Evolutionary conservation across 306 rosid genomes (phyloP), one percentile per base, ranked within the genome.

Genomic region (Prunus mume): DNA sequence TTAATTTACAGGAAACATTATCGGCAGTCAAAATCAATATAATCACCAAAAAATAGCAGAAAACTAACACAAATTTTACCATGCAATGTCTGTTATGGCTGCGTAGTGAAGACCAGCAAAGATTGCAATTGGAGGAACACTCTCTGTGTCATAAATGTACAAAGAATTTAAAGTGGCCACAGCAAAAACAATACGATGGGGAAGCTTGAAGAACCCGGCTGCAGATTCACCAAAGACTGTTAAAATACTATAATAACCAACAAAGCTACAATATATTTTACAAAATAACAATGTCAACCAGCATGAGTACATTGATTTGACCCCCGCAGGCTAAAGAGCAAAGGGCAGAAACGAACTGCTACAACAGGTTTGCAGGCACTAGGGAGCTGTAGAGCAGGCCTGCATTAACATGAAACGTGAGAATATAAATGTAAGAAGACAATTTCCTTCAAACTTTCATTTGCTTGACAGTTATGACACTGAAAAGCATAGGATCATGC

Each of bases 331-430:
- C 77, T 88, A 45, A 95, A 95, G 55, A 69, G 57, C 64, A 88
- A 66, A 17, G 97, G 97, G 78, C 96, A 90, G 80, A 95, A 90
- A 45, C 97, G 89, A 71, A 92, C 96, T 67, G 91, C 97, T 66
- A 92, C 90, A 71, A 95, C 85, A 72, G 97, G 88, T 87, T 95
- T 92, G 82, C 79, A 86, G 79, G 96, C 93, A 82, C 96, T 71
- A 32, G 99, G 99, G 79, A 95, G 96, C 81, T 88, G 97, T 79
- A 92, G 65, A 68, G 97, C 91, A 75, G 97, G 99, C 88, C 97
- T 92, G 96, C 64, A 74, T 65, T 62, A 76, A 56, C 56, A 84
- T 60, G 76, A 82, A 78, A 83, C 68, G 76, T 65, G 71, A 55
- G 65, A 81, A 70, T 76, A 68, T 61, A 64, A 77, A 75, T 73